These are phyloP conservation scores for Microthlaspi erraticum DNA, from an alignment of 345 rosid species.

Conservation along the genomic window DNA sequence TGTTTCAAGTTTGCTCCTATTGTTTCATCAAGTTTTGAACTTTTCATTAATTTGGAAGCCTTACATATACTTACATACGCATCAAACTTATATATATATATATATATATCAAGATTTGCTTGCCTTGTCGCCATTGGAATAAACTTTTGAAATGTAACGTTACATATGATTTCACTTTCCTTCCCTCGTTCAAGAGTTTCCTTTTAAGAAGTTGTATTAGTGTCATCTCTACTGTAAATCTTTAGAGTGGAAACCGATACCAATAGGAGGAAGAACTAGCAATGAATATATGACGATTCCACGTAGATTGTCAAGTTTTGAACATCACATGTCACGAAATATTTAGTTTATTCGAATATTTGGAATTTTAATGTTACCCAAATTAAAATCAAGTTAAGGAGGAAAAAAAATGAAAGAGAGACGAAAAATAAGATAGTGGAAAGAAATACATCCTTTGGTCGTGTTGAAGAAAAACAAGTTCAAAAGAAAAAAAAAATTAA, in stretches of 20 bases:
- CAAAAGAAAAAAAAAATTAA: background rate
- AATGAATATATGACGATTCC: no score
- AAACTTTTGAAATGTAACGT: conserved; percentile 24
- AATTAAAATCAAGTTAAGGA: background rate
- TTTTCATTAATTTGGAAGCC: background rate
- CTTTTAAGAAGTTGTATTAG: background rate
- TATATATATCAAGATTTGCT: background rate
- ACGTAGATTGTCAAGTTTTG: no score
- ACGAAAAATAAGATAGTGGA: background rate
- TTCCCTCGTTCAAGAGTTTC: conserved; percentile 1
- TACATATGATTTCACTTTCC: background rate
- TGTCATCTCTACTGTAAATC: no score
- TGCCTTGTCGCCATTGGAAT: conserved; percentile 10
- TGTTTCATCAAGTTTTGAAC: background rate
- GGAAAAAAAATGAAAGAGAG: no score
- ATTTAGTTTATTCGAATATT: no score
- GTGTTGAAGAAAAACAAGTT: background rate
- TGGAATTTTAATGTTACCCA: background rate
- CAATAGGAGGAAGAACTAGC: no score
- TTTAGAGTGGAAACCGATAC: no score
- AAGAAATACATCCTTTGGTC: conserved; percentile 10
- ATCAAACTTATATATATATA: background rate
- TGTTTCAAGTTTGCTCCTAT: background rate
- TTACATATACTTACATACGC: background rate
- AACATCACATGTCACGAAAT: no score